A percentile compares a stretch with the other conserved stretches of the same genome.
Conservation (phyloP, 306 rosid species). For the Mucuna pruriens region DNA sequence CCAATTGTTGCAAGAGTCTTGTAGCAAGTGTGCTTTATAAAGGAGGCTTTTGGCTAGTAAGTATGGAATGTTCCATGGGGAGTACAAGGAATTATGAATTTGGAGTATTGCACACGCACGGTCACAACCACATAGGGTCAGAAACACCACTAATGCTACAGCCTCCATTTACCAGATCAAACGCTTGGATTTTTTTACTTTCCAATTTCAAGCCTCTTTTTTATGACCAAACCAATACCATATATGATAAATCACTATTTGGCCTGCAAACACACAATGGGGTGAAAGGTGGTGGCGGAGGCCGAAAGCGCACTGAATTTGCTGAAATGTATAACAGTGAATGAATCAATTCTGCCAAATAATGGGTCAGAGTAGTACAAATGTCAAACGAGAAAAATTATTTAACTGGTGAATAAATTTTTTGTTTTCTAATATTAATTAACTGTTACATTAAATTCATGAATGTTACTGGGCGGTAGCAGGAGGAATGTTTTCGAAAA, state of each 20-base stretch:
- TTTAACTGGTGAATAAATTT: no score
- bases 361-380: not conserved
- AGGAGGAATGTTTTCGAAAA: not conserved
- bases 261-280: not conserved
- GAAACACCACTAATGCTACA: not conserved
- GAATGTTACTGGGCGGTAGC: not conserved
- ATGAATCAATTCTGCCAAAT: not conserved
- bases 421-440: not conserved
- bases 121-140: not conserved
- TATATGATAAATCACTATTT: not conserved
- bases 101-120: not conserved
- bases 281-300: not conserved
- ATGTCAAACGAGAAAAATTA: not conserved
- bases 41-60: not conserved
- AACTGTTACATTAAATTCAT: not conserved
- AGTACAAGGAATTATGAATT: not conserved
- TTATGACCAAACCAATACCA: slow-evolving; percentile 19
- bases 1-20: not conserved
- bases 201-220: slow-evolving; percentile 21
- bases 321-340: not conserved
- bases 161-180: not conserved
- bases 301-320: not conserved
- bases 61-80: not conserved
- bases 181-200: not conserved
- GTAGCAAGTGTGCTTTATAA: slow-evolving; percentile 1